These are phyloP conservation scores for Ogataea hybrid DNA, from an alignment of 1,139 yeast genomes.

Conservation along the genomic window DNA sequence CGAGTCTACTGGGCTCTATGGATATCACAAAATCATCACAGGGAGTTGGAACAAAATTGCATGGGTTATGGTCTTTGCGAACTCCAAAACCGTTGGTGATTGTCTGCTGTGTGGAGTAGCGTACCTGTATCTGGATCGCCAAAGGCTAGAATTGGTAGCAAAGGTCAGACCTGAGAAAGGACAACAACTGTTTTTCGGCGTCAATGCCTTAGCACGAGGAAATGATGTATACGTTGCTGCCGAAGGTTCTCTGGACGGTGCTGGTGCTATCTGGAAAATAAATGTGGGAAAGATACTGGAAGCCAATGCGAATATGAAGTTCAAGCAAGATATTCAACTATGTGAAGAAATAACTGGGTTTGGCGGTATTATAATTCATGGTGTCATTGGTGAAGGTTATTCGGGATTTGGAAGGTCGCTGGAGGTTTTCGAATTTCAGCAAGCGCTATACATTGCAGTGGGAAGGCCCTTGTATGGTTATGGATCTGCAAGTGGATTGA, in stretches of 20 bases:
- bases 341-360: conserved; percentile 5
- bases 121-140: conserved; percentile 33
- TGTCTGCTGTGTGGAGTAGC: conserved; percentile 39
- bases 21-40: conserved; percentile 27
- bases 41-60: conserved; percentile 21
- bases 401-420: conserved; percentile 41
- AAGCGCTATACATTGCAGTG: conserved; percentile 33
- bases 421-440: conserved; percentile 24
- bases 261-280: conserved; percentile 46
- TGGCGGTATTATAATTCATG: conserved; percentile 1
- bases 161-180: conserved; percentile 15
- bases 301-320: not conserved
- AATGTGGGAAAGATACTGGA: conserved; percentile 21
- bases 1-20: conserved; percentile 31
- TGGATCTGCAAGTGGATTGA: conserved; percentile 22
- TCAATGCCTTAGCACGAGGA: not conserved
- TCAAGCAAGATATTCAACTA: conserved; percentile 4
- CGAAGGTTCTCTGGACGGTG: conserved; percentile 32
- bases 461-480: conserved; percentile 48
- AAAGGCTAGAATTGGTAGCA: conserved; percentile 11
- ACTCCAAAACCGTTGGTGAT: conserved; percentile 19
- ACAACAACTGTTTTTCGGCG: conserved; percentile 3
- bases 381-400: conserved; percentile 9
- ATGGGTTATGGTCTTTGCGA: conserved; percentile 30
- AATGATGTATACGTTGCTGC: conserved; percentile 19